A percentile compares a stretch with the other conserved stretches of the same genome.
phyloP scores from a whole-genome alignment of 2,329 filamentous ascomycete species.

The Xylaria sp. region DNA sequence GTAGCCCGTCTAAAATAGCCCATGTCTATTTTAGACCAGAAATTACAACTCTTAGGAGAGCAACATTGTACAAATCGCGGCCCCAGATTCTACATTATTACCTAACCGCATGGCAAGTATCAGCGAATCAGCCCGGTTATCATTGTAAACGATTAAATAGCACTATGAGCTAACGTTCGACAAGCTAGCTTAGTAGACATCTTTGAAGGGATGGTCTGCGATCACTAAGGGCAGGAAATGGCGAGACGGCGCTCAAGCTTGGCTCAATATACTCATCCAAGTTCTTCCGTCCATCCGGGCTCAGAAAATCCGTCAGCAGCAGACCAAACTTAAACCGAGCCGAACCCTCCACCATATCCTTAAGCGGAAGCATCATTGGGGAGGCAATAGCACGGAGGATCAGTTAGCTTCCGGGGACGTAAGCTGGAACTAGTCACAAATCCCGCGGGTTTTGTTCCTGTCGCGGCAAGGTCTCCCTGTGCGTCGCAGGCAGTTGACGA shows the following conservation, averaged over 20 bases:
- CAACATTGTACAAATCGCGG: neutral
- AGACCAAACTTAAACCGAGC: neutral
- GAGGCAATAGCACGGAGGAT: constrained; percentile 2
- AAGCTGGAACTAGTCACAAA: neutral
- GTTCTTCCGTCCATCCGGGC: neutral
- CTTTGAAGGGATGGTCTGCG: neutral
- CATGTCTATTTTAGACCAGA: neutral
- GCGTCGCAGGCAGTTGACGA: neutral
- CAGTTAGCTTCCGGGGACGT: neutral
- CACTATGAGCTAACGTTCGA: neutral
- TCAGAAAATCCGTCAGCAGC: neutral
- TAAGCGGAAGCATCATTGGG: constrained; percentile 1
- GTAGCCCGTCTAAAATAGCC: neutral
- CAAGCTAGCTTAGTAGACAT: neutral
- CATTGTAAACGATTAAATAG: neutral
- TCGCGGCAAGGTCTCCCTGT: neutral
- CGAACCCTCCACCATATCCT: neutral
- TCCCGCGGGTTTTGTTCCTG: neutral
- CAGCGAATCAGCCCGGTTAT: neutral
- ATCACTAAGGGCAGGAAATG: neutral
- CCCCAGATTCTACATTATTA: neutral
- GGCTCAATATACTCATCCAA: neutral
- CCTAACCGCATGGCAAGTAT: neutral
- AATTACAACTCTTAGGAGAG: neutral
- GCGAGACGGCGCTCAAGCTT: neutral